Conservation (phyloP, 345 rosid genomes). For the Salix suchowensis region DNA sequence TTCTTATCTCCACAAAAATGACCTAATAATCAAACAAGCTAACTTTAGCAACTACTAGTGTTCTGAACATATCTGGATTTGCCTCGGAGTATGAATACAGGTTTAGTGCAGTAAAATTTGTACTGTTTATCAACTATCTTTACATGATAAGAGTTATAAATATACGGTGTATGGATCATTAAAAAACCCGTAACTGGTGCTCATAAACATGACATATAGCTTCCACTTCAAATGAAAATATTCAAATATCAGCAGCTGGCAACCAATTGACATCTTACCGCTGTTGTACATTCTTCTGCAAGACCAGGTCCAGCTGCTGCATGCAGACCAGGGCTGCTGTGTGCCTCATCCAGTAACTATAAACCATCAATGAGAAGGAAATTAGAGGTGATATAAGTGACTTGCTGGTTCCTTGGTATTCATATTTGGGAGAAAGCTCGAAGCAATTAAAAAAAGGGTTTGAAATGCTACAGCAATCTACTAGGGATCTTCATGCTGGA, state of each 20-base stretch:
- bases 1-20: slow-evolving; percentile 1
- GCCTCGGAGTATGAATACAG: background rate
- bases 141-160: background rate
- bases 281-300: slow-evolving; percentile 81
- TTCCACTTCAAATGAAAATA: background rate
- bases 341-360: slow-evolving; percentile 87
- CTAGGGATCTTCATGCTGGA: background rate
- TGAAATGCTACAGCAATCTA: background rate
- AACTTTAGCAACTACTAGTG: background rate
- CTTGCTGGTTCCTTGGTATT: background rate
- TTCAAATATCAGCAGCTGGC: background rate
- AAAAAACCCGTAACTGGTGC: background rate
- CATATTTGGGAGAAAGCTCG: background rate
- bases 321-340: slow-evolving; percentile 92
- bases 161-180: background rate
- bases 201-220: background rate
- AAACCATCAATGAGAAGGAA: slow-evolving; percentile 21
- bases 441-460: background rate
- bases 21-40: background rate
- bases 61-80: background rate
- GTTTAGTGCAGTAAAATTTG: background rate
- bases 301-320: slow-evolving; percentile 96
- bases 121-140: slow-evolving; percentile 4
- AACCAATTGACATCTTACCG: slow-evolving; percentile 42
- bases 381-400: slow-evolving; percentile 13